phyloP scores from a whole-genome alignment of 352 stramenopile species.

The Peronospora farinosa region DNA sequence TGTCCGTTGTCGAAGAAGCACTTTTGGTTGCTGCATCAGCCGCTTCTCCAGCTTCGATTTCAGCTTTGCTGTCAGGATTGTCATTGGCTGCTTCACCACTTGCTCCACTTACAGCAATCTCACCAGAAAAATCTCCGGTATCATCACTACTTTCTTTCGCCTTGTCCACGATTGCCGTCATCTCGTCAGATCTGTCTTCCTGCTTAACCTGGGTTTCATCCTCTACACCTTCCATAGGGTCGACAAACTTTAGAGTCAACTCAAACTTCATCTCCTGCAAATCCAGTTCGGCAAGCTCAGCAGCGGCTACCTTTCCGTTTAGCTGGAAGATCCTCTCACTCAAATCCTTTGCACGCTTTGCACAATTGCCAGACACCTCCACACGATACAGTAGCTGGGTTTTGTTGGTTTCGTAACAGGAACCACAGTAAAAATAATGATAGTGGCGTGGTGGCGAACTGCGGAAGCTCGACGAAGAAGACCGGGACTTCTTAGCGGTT shows the following conservation, averaged over 20 bases:
- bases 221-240: conserved; percentile 27
- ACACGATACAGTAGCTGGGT: conserved; percentile 70
- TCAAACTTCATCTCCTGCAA: conserved; percentile 82
- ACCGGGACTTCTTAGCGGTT: conserved; percentile 63
- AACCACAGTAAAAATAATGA: conserved; percentile 72
- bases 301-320: conserved; percentile 49
- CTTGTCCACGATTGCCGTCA: conserved; percentile 14
- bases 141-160: conserved; percentile 19
- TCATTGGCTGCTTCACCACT: not conserved
- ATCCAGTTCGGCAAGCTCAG: conserved; percentile 65
- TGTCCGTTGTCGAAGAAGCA: conserved; percentile 21
- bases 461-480: conserved; percentile 57
- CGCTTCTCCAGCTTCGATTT: conserved; percentile 12
- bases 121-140: conserved; percentile 5
- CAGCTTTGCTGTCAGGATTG: conserved; percentile 22
- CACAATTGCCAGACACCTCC: conserved; percentile 52
- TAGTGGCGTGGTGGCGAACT: conserved; percentile 73
- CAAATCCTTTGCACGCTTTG: conserved; percentile 61
- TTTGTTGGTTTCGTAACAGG: conserved; percentile 71
- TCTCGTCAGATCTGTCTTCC: conserved; percentile 13
- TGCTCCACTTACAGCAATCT: not conserved
- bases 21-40: conserved; percentile 2
- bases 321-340: conserved; percentile 54
- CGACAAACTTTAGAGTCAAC: conserved; percentile 46
- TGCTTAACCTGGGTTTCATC: conserved; percentile 14